Evolutionary conservation across 805 yeast species (phyloP).

Genomic region (Candida qinlingensis): DNA sequence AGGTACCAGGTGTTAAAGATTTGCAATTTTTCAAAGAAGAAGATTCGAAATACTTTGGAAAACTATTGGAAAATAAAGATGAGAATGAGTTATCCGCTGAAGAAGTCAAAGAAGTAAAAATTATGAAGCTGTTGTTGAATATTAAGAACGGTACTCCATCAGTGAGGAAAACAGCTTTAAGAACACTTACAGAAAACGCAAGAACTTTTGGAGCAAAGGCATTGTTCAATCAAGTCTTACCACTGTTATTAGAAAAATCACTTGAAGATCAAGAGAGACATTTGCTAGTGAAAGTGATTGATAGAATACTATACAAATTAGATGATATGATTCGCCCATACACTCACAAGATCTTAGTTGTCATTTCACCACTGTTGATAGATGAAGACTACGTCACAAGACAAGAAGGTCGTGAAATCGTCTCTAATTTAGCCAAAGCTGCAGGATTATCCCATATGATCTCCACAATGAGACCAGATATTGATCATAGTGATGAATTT

Average conservation of each 20-base stretch:
- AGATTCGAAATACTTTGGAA: conserved; percentile 69
- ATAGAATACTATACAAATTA: conserved; percentile 59
- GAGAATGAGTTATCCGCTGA: conserved; percentile 37
- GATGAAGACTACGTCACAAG: conserved; percentile 77
- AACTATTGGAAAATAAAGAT: conserved; percentile 36
- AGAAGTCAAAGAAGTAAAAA: conserved; percentile 54
- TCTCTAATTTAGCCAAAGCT: conserved; percentile 68
- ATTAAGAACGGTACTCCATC: conserved; percentile 75
- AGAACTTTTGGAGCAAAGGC: conserved; percentile 61
- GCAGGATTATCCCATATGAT: conserved; percentile 81
- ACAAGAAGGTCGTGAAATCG: conserved; percentile 72
- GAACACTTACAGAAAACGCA: conserved; percentile 61
- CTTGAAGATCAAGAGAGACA: conserved; percentile 83
- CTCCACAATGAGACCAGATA: conserved; percentile 72
- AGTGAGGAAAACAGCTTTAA: conserved; percentile 62
- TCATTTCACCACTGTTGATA: conserved; percentile 70
- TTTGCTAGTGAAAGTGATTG: conserved; percentile 69
- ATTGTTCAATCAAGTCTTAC: conserved; percentile 66
- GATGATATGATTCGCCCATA: conserved; percentile 66
- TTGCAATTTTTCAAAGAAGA: conserved; percentile 64
- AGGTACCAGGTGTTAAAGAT: conserved; percentile 61
- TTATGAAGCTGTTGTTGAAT: conserved; percentile 58
- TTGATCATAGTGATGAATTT: conserved; percentile 78
- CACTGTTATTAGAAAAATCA: conserved; percentile 64
- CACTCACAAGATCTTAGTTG: conserved; percentile 65